Conservation (phyloP, 2,329 filamentous ascomycete genomes). For the Periconia sp. region DNA sequence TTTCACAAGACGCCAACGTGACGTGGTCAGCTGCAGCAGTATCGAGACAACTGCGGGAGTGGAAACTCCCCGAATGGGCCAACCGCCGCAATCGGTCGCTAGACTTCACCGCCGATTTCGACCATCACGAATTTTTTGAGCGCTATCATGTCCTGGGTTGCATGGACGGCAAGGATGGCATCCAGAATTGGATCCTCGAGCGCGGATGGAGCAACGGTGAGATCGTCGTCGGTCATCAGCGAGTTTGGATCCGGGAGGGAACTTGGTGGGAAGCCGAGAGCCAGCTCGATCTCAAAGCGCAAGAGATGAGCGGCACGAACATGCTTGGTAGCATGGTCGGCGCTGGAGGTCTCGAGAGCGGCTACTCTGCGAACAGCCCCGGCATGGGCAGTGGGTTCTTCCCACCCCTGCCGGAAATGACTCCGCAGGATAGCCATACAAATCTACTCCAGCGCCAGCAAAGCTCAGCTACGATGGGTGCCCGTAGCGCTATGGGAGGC, state of each 20-base stretch:
- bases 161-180: constrained; percentile 86
- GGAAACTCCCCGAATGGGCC: constrained; percentile 95
- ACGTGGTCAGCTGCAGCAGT: constrained; percentile 94
- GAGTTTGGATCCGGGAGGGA: constrained; percentile 92
- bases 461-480: constrained; percentile 52
- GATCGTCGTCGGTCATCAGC: constrained; percentile 86
- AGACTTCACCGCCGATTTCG: constrained; percentile 97
- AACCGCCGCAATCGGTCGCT: constrained; percentile 89
- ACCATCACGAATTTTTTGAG: constrained; percentile 86
- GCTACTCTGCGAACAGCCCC: constrained; percentile 69
- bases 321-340: constrained; percentile 60
- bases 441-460: constrained; percentile 66
- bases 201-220: constrained; percentile 98
- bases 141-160: constrained; percentile 86
- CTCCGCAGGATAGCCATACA: constrained; percentile 72
- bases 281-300: constrained; percentile 87
- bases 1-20: constrained; percentile 76
- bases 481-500: constrained; percentile 52
- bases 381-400: constrained; percentile 71
- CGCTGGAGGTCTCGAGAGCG: constrained; percentile 69
- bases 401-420: constrained; percentile 61
- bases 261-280: constrained; percentile 98
- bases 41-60: constrained; percentile 89
- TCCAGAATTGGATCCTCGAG: constrained; percentile 92
- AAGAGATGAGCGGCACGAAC: constrained; percentile 51